Conservation (phyloP, 768 basidiomycete genomes). For the Kwoniella dejecticola region DNA sequence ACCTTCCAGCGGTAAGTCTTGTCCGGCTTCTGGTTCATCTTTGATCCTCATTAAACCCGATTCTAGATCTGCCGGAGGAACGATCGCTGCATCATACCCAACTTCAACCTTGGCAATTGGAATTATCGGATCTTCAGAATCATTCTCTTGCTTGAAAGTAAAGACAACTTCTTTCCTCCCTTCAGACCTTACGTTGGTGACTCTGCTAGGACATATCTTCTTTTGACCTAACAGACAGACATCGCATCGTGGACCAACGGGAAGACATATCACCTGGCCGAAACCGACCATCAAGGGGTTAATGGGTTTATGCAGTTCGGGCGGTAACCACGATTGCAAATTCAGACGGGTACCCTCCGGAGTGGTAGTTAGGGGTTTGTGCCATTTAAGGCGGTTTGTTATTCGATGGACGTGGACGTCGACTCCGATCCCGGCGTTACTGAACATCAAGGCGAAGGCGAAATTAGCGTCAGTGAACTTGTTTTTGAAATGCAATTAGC, state of each 20-base stretch:
- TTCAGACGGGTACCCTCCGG: conserved; percentile 78
- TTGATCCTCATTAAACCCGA: conserved; percentile 17
- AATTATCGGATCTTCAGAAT: background rate
- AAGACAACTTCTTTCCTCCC: conserved; percentile 49
- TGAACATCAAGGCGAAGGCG: conserved; percentile 47
- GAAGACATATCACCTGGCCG: conserved; percentile 53
- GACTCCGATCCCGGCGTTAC: conserved; percentile 88
- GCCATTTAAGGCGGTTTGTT: conserved; percentile 91
- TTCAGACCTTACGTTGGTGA: conserved; percentile 42
- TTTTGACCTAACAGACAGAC: conserved; percentile 47
- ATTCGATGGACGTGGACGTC: conserved; percentile 96
- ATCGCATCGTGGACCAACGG: conserved; percentile 54
- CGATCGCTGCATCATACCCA: conserved; percentile 13
- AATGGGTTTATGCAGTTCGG: conserved; percentile 51
- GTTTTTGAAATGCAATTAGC: background rate
- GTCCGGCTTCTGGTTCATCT: too few relatives aligned
- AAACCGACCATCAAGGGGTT: conserved; percentile 55
- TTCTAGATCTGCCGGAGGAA: conserved; percentile 7
- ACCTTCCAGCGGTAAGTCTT: background rate
- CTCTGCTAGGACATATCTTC: conserved; percentile 46
- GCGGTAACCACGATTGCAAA: conserved; percentile 54
- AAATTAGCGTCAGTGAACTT: background rate
- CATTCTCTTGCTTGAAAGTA: conserved; percentile 34
- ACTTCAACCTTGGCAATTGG: conserved; percentile 26
- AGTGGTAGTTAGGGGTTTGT: conserved; percentile 75